Evolutionary conservation across 768 basidiomycete species (phyloP), one percentile per base, ranked within the genome.

Genomic region (Calocybe cyanea): DNA sequence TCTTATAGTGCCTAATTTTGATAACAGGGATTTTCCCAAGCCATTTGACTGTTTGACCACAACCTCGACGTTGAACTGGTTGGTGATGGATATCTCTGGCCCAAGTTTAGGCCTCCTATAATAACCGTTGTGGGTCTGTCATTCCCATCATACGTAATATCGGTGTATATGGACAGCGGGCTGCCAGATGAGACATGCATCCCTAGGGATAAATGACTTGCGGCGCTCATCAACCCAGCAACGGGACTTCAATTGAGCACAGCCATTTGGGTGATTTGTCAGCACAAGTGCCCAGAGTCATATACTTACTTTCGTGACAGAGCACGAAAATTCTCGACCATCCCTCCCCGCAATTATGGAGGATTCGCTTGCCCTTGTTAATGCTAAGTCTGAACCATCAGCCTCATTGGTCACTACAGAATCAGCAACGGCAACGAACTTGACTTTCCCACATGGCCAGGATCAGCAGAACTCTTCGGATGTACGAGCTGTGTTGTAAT

Each of bases 321-420:
- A 33, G 25, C 25, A 36, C 46, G 18, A 10, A 39, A 28, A 28
- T 20, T 45, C 18, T 54, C 36, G 25, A 6, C 41, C 1, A 18
- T 38, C 25, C 46, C 42, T 34, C 25, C 31, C 45, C 18, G 28
- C 41, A 21, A 45, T 10, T 41, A 73, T 72, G 70, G 69, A 71
- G 53, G 70, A 71, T 54, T 51, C 57, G 24, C 47, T 56, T 14
- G 45, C 48, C 6, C 58, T 76, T 32, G 64, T 76, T 38, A 69
- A 61, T 59, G 58, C 69, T 37, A 80, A 80, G 58, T 69, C 76
- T 45, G 73, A 73, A 43, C 76, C 72, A 3, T 73, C 79, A 35
- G 63, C 72, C 17, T 70, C 75, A 15, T 50, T 70, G 31, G 68
- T 81, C n/a, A 76, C 62, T 28, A 58, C 68, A 28, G 74, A 76